Percentiles rank a stretch among this genome's conserved stretches.
phyloP scores from a whole-genome alignment of 2,329 filamentous ascomycete genomes.

The Aspergillus neotritici region DNA sequence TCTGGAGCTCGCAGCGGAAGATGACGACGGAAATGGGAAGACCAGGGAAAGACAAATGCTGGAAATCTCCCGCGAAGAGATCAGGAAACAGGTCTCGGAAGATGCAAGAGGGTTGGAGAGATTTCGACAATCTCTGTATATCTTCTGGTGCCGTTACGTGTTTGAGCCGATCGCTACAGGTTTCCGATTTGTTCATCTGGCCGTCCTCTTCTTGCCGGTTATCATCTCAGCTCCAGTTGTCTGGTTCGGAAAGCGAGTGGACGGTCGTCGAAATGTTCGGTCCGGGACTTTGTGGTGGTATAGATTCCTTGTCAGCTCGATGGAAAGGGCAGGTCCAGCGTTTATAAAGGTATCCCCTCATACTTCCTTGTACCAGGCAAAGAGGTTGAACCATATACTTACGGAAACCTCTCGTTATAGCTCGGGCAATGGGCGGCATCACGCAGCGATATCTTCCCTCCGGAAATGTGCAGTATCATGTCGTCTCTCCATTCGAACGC shows the following conservation, averaged over 20 bases:
- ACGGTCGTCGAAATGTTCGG: constrained; percentile 66
- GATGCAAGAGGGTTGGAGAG: constrained; percentile 56
- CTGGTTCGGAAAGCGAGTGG: constrained; percentile 65
- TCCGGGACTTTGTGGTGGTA: constrained; percentile 93
- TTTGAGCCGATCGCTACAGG: constrained; percentile 80
- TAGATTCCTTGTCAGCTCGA: constrained; percentile 72
- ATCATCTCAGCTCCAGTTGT: constrained; percentile 71
- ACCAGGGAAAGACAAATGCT: constrained; percentile 86
- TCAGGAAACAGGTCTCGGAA: constrained; percentile 62
- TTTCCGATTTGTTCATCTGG: constrained; percentile 78
- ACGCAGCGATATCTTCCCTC: constrained; percentile 90
- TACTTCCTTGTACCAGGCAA: not conserved
- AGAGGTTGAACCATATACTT: not conserved
- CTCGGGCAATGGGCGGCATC: constrained; percentile 98
- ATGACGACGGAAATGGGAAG: constrained; percentile 45
- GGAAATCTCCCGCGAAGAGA: constrained; percentile 70
- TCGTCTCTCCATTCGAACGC: constrained; percentile 92
- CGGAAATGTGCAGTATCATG: constrained; percentile 87
- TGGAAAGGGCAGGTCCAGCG: constrained; percentile 89
- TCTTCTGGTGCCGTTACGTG: constrained; percentile 58
- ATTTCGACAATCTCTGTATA: constrained; percentile 54
- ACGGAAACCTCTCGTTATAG: constrained; percentile 36
- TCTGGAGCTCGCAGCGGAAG: constrained; percentile 52
- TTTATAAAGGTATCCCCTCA: constrained; percentile 80
- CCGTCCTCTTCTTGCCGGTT: constrained; percentile 86